These are phyloP conservation scores for Rubroboletus pulcherrimus DNA, from an alignment of 768 basidiomycete genomes.

Conservation along the genomic window DNA sequence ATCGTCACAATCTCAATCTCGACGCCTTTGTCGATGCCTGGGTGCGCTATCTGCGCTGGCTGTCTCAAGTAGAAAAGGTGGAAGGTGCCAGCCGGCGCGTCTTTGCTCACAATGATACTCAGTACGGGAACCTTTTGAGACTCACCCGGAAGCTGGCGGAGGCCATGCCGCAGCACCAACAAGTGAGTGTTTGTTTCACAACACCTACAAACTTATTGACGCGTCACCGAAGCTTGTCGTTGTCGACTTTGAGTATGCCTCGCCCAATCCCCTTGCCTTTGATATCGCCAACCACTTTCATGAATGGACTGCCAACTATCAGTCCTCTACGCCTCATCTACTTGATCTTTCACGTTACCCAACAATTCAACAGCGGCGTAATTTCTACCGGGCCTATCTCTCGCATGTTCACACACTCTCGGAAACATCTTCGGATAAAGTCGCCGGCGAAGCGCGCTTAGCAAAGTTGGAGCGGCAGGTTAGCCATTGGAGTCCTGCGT, in stretches of 20 bases:
- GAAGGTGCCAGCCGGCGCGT: slow-evolving; percentile 63
- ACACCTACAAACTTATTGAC: slow-evolving; percentile 11
- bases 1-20: slow-evolving; percentile 58
- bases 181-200: slow-evolving; percentile 44
- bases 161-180: slow-evolving; percentile 68
- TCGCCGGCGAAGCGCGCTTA: slow-evolving; percentile 41
- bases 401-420: slow-evolving; percentile 39
- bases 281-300: slow-evolving; percentile 98
- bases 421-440: slow-evolving; percentile 22
- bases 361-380: slow-evolving; percentile 60
- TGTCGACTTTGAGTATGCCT: slow-evolving; percentile 97
- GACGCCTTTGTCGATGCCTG: slow-evolving; percentile 61
- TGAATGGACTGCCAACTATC: slow-evolving; percentile 96
- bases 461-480: slow-evolving; percentile 74
- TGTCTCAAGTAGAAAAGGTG: slow-evolving; percentile 54
- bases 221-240: slow-evolving; percentile 71
- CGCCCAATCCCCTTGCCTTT: slow-evolving; percentile 87
- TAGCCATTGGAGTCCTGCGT: slow-evolving; percentile 82
- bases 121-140: slow-evolving; percentile 88
- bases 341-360: slow-evolving; percentile 70
- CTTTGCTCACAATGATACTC: slow-evolving; percentile 92
- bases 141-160: slow-evolving; percentile 51
- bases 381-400: slow-evolving; percentile 87
- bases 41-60: slow-evolving; percentile 66
- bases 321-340: slow-evolving; percentile 62